Evolutionary conservation across 2,329 filamentous ascomycete species (phyloP).

Genomic region (Orbilia javanica): DNA sequence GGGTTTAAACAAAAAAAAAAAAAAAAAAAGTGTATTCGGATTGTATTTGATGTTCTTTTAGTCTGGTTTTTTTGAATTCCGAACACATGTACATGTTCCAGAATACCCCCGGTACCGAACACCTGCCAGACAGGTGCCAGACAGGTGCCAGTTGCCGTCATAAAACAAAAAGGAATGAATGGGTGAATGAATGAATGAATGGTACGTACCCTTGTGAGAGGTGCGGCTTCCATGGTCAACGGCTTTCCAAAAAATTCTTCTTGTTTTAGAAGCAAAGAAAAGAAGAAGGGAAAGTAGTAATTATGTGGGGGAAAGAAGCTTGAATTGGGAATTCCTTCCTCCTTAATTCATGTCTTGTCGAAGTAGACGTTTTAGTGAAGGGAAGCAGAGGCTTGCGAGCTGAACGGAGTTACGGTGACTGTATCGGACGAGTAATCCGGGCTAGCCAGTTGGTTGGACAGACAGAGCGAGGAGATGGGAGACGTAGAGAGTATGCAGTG

Average conservation of each 20-base stretch:
- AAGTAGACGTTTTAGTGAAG: neutral
- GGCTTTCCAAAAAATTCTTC: conserved; percentile 25
- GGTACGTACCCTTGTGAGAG: conserved; percentile 57
- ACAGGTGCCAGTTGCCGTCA: conserved; percentile 1
- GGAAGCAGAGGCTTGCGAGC: neutral
- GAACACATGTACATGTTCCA: conserved; percentile 29
- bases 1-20: too few species aligned
- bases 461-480: neutral
- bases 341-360: conserved; percentile 56
- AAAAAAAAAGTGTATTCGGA: neutral
- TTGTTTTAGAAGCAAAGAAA: conserved; percentile 6
- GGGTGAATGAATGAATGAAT: neutral
- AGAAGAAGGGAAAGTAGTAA: conserved; percentile 1
- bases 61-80: conserved; percentile 6
- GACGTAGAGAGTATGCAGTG: conserved; percentile 42
- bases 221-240: conserved; percentile 58
- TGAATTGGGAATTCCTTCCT: conserved; percentile 50
- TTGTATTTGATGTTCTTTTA: neutral
- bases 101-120: conserved; percentile 29
- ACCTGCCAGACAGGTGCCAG: conserved; percentile 15
- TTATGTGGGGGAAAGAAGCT: conserved; percentile 31
- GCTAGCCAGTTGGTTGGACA: conserved; percentile 20
- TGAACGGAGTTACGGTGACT: conserved; percentile 16
- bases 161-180: neutral
- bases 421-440: conserved; percentile 14